Conservation (phyloP, 495 filamentous ascomycete genomes). For the Lophiostoma macrostomum region DNA sequence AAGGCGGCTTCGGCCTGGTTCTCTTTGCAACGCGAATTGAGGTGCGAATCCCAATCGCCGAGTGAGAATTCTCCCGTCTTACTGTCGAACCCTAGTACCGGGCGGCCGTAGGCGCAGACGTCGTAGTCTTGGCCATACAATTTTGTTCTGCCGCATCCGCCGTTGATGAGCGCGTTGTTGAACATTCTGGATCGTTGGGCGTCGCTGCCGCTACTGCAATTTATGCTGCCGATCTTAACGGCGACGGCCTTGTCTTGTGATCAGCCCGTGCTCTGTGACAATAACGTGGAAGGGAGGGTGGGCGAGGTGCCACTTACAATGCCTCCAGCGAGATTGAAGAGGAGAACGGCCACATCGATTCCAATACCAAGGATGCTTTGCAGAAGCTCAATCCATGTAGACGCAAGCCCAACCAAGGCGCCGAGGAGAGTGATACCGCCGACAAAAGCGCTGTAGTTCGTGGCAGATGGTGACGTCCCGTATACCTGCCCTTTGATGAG, state of each 20-base stretch:
- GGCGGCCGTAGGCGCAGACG: too few relatives aligned
- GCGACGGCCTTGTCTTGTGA: constrained; percentile 45
- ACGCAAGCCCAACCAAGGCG: constrained; percentile 11
- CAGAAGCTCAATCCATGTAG: constrained; percentile 4
- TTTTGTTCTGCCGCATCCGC: constrained; percentile 7
- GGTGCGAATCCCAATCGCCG: too few relatives aligned
- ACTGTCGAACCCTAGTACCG: too few relatives aligned
- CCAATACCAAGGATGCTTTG: constrained; percentile 1
- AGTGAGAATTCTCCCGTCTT: too few relatives aligned
- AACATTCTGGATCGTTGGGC: not conserved
- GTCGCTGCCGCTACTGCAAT: constrained; percentile 35
- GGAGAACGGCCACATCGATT: constrained; percentile 3
- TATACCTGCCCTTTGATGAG: constrained; percentile 46
- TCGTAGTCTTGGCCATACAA: too few relatives aligned
- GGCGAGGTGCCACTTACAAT: constrained; percentile 47
- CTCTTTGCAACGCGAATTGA: constrained; percentile 13
- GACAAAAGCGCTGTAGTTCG: constrained; percentile 2
- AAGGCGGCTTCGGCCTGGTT: constrained; percentile 18
- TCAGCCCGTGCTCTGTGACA: not conserved
- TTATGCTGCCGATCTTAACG: constrained; percentile 41
- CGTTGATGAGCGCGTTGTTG: constrained; percentile 14
- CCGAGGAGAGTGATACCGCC: constrained; percentile 7
- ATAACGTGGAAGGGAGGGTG: not conserved
- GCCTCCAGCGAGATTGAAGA: constrained; percentile 46
- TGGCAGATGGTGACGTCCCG: not conserved